These are phyloP conservation scores for Xylaria hypoxylon DNA, from an alignment of 2,329 filamentous ascomycete genomes.

Conservation along the genomic window DNA sequence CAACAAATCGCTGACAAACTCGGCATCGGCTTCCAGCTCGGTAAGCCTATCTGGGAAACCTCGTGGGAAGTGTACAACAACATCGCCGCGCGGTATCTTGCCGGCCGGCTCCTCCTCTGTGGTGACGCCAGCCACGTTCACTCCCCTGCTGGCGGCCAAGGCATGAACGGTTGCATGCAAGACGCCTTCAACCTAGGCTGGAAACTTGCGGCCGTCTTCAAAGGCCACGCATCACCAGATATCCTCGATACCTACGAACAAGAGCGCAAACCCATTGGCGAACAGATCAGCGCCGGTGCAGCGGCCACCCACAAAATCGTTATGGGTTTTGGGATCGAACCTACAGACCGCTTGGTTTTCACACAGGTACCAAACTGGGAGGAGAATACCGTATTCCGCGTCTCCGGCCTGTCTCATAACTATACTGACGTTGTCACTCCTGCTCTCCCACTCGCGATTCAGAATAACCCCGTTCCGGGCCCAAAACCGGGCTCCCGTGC, in stretches of 20 bases:
- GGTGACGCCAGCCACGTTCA: slow-evolving; percentile 77
- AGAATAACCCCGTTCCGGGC: background rate
- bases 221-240: slow-evolving; percentile 5
- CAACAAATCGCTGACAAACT: slow-evolving; percentile 16
- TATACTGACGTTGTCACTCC: slow-evolving; percentile 9
- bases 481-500: background rate
- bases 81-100: slow-evolving; percentile 18
- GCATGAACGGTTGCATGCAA: slow-evolving; percentile 70
- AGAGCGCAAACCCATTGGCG: slow-evolving; percentile 24
- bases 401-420: slow-evolving; percentile 13
- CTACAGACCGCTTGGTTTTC: background rate
- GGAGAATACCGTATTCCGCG: background rate
- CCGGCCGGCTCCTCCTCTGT: slow-evolving; percentile 20
- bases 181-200: slow-evolving; percentile 72
- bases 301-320: slow-evolving; percentile 17
- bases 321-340: slow-evolving; percentile 17
- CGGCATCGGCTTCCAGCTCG: slow-evolving; percentile 9
- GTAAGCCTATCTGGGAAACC: background rate
- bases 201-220: slow-evolving; percentile 53
- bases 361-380: slow-evolving; percentile 12
- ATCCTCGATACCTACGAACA: slow-evolving; percentile 28
- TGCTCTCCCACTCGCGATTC: background rate
- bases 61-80: background rate
- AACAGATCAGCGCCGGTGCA: slow-evolving; percentile 17
- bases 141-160: slow-evolving; percentile 77